Evolutionary conservation across 768 basidiomycete species (phyloP), one percentile per base, ranked within the genome.

Genomic region (Boletus reticuloceps): DNA sequence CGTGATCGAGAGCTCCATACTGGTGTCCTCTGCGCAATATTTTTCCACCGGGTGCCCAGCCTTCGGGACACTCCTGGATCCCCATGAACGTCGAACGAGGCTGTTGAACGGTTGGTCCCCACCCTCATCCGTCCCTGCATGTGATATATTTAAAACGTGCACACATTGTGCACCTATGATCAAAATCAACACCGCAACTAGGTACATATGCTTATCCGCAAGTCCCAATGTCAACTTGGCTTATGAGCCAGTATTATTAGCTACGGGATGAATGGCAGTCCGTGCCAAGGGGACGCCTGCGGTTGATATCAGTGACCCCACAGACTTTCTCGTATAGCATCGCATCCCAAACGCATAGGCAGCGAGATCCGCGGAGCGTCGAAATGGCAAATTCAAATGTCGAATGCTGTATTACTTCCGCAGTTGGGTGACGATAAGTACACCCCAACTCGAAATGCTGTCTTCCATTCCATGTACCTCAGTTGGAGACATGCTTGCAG

Each of bases 331-430:
- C 42, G 27, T 62, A 56, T 58, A 43, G 47, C 62, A 55, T 63
- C n/a, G n/a, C n/a, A n/a, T n/a, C n/a, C 50, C 13, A 60, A 46
- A 32, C 34, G 37, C 43, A 36, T 25, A 27, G 19, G 27, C 39
- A 49, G 11, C 46, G 27, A 66, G 56, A 53, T 66, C 64, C 64
- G 64, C 64, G 61, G 64, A 63, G 49, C 50, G 9, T 45, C 7
- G 0, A 29, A 31, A 25, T 16, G 44, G 40, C 19, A 27, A 58
- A 50, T 38, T 55, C 50, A 48, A 60, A 56, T 55, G 46, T 59
- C 38, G 16, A 58, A 48, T 43, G 40, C 50, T 56, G 44, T 61
- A 61, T 43, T 55, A 32, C 52, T 10, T 50, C 60, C 60, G 62
- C 45, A 52, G 31, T 11, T 17, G 43, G 29, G 39, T 52, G 43